phyloP scores from a whole-genome alignment of 2,329 filamentous ascomycete genomes.

The Teratosphaeria destructans region DNA sequence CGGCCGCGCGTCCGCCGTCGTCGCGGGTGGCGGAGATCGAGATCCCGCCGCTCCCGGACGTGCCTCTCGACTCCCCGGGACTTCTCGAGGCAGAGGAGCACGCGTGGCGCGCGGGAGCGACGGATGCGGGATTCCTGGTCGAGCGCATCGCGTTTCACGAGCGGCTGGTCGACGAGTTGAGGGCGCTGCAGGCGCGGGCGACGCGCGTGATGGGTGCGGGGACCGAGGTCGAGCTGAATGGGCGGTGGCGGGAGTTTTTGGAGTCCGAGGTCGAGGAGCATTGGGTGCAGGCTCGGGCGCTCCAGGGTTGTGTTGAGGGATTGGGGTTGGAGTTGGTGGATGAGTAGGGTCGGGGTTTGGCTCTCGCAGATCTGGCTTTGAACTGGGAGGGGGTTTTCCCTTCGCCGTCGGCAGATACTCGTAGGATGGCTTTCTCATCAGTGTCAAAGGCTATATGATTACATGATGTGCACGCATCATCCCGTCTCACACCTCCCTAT shows the following conservation, averaged over 20 bases:
- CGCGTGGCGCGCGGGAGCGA: background rate
- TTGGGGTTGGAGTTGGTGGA: background rate
- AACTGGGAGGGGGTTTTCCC: background rate
- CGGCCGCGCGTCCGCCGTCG: background rate
- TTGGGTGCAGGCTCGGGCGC: background rate
- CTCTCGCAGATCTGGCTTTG: background rate
- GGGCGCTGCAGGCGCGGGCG: background rate
- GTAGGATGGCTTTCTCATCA: background rate
- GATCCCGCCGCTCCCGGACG: background rate
- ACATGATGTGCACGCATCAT: background rate
- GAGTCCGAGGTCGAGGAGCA: background rate
- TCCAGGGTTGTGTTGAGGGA: background rate
- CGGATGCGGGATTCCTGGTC: background rate
- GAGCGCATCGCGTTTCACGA: conserved; percentile 1
- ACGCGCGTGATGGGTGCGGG: background rate
- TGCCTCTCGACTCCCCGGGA: background rate
- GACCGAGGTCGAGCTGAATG: conserved; percentile 1
- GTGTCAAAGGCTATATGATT: background rate
- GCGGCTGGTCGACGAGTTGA: background rate
- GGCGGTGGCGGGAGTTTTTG: background rate
- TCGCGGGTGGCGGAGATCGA: background rate
- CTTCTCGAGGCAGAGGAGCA: background rate
- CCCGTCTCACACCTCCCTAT: background rate
- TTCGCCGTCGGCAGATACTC: too few relatives aligned
- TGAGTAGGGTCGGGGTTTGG: background rate